Conservation (phyloP, 2,329 filamentous ascomycete genomes). For the Pseudohalonectria lignicola region DNA sequence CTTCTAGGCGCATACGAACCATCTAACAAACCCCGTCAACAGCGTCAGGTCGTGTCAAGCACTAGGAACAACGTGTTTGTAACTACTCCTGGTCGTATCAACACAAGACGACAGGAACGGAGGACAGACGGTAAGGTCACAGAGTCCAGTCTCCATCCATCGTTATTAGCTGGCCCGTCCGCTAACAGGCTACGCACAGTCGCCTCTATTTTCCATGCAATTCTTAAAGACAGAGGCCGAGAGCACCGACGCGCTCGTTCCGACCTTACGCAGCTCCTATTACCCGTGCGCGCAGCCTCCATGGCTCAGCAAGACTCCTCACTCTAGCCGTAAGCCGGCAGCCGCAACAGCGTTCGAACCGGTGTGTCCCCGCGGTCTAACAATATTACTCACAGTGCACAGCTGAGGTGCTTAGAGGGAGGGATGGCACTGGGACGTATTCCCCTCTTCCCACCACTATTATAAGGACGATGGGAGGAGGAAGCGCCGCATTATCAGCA, state of each 20-base stretch:
- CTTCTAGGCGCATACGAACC: too few relatives aligned
- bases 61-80: background rate
- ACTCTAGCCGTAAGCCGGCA: slow-evolving; percentile 5
- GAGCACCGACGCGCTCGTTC: background rate
- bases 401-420: slow-evolving; percentile 3
- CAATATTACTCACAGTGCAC: too few relatives aligned
- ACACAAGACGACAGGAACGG: slow-evolving; percentile 1
- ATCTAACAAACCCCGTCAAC: too few relatives aligned
- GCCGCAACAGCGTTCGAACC: slow-evolving; percentile 2
- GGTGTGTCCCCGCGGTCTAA: background rate
- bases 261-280: background rate
- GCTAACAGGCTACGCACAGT: too few relatives aligned
- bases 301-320: too few relatives aligned
- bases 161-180: too few relatives aligned
- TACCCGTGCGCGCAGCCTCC: background rate
- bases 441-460: slow-evolving; percentile 8
- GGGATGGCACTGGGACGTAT: slow-evolving; percentile 3
- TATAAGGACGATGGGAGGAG: slow-evolving; percentile 4
- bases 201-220: too few relatives aligned
- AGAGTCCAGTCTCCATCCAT: too few relatives aligned
- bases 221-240: too few relatives aligned
- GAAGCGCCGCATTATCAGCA: slow-evolving; percentile 1
- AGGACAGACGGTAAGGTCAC: too few relatives aligned
- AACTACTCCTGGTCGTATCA: slow-evolving; percentile 4
- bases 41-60: too few relatives aligned